Evolutionary conservation across 1,284 basidiomycete genomes (phyloP).

Genomic region (Thecaphora thlaspeos): DNA sequence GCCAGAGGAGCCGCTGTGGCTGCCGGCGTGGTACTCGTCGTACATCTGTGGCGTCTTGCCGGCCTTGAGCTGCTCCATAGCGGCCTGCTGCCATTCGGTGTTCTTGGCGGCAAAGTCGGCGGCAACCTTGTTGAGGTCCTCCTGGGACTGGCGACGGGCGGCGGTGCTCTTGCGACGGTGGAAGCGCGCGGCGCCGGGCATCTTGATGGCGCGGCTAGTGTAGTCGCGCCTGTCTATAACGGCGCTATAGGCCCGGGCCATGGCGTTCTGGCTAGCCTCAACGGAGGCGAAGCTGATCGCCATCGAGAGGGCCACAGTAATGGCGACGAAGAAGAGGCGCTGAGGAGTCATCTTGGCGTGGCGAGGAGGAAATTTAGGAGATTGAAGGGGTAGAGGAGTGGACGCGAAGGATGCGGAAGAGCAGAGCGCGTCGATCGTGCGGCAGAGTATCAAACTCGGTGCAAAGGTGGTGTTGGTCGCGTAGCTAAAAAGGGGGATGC

Average conservation of each 20-base stretch:
- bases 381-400: too few species aligned
- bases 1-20: not conserved
- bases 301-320: not conserved
- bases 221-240: conserved; percentile 12
- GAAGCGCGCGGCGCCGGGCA: conserved; percentile 18
- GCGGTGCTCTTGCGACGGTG: conserved; percentile 25
- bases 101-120: conserved; percentile 40
- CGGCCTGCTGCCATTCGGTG: conserved; percentile 43
- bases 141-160: conserved; percentile 25
- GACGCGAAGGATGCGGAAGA: too few species aligned
- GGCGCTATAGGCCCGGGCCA: conserved; percentile 18
- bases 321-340: not conserved
- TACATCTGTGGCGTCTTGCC: conserved; percentile 36
- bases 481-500: too few species aligned
- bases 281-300: too few species aligned
- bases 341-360: not conserved
- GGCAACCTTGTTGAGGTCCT: conserved; percentile 25
- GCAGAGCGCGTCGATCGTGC: too few species aligned
- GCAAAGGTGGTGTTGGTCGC: too few species aligned
- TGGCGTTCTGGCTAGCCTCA: conserved; percentile 14
- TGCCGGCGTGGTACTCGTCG: conserved; percentile 23
- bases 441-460: too few species aligned
- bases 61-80: conserved; percentile 24
- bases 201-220: conserved; percentile 16
- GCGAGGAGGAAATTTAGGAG: too few species aligned